Conservation (phyloP, 768 basidiomycete genomes). For the Boletus huronensis region DNA sequence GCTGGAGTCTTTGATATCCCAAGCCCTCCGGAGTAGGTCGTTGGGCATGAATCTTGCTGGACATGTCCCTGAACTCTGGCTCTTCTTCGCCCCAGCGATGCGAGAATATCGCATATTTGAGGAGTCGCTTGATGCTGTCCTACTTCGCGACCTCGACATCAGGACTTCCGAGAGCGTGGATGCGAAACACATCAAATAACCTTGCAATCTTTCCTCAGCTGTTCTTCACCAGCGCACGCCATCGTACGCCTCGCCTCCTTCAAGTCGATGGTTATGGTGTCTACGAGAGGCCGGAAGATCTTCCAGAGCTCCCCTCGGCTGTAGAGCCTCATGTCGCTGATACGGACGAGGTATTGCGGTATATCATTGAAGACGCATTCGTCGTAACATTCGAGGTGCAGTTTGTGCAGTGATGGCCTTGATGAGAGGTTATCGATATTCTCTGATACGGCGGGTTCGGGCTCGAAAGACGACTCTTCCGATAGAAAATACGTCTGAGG, state of each 20-base stretch:
- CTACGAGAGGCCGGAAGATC: background rate
- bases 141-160: background rate
- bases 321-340: conserved; percentile 12
- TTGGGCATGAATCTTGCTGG: background rate
- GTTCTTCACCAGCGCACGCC: background rate
- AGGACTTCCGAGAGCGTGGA: background rate
- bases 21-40: background rate
- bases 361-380: conserved; percentile 11
- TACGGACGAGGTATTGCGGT: conserved; percentile 15
- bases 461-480: background rate
- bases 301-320: conserved; percentile 8
- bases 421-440: background rate
- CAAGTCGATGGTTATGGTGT: background rate
- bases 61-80: conserved; percentile 11
- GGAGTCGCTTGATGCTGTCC: conserved; percentile 1
- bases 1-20: conserved; percentile 11
- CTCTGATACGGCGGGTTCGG: background rate
- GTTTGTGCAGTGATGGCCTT: background rate
- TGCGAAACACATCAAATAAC: background rate
- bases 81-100: conserved; percentile 20
- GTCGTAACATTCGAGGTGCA: conserved; percentile 4
- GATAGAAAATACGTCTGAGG: background rate
- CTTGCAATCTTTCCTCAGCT: background rate
- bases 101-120: conserved; percentile 18
- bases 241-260: background rate